Evolutionary conservation across 306 rosid genomes (phyloP), one percentile per base, ranked within the genome.

Genomic region (Cyclanthera cordifolia): DNA sequence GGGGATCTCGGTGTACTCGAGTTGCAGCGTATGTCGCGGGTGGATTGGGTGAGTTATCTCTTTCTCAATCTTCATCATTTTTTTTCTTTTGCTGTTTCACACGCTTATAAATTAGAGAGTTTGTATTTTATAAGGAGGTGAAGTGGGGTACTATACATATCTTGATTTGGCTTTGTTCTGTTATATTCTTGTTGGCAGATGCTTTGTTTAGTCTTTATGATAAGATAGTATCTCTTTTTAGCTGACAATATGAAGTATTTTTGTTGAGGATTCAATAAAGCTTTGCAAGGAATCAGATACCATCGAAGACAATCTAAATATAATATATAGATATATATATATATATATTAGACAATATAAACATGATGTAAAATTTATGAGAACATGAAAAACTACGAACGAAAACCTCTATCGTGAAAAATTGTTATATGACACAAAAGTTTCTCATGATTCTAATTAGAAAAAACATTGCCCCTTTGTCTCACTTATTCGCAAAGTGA

Each of bases 1-100:
- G 6, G 88, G 88, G 48, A 53, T 72, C 70, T 84, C 88, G 0
- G 83, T 79, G 78, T 78, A 76, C 41, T 79, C 85, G 4, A 79
- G 75, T 74, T 67, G 76, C 27, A 84, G 76, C 69, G 58, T 78
- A 73, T 84, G 88, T 69, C 73, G 70, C 5, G 77, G 85, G 70
- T 84, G 88, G 72, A 73, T 69, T 1, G 83, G 83, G 72, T 84
- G 88, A 61, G 37, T 60, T 65, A 81, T 76, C 55, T 78, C 85
- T 43, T 14, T 65, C 53, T 65, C 70, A 7, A 65, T 65, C 70
- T 65, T 65, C 70, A 65, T 43, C 21, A 14, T 23, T 7, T 63
- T 23, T 23, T 2, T 19, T 2, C 13, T 39, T 5, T 39, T 39
- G 14, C 5, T 59, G n/a, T 14, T 45, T n/a, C 43, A 34, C 41